Evolutionary conservation across 1,139 yeast genomes (phyloP).

Genomic region (Magnusiomyces ingens): DNA sequence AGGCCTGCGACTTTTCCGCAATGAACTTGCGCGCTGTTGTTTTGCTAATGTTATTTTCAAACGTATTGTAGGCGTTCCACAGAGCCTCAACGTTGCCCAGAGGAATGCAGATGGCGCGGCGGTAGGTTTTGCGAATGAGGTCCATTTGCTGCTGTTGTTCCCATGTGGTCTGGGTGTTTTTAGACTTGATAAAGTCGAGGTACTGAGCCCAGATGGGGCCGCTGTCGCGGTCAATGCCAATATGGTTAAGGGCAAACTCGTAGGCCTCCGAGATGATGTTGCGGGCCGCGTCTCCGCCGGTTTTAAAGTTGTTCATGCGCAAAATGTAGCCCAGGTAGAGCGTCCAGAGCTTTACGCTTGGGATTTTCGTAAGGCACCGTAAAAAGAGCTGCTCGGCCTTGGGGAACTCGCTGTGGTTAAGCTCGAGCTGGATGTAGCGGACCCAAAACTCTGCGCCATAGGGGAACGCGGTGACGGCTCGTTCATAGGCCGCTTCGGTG

Average conservation of each 20-base stretch:
- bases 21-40: constrained; percentile 80
- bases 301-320: constrained; percentile 60
- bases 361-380: constrained; percentile 52
- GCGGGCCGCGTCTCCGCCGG: constrained; percentile 81
- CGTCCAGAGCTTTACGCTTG: constrained; percentile 62
- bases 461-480: constrained; percentile 59
- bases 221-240: constrained; percentile 70
- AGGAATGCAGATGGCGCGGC: constrained; percentile 65
- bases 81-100: constrained; percentile 63
- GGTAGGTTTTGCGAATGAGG: constrained; percentile 66
- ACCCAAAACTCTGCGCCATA: constrained; percentile 60
- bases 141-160: constrained; percentile 83
- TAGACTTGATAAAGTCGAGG: constrained; percentile 65
- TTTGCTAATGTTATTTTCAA: constrained; percentile 73
- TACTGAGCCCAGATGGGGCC: constrained; percentile 79
- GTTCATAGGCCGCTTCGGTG: constrained; percentile 52
- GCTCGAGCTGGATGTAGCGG: constrained; percentile 60
- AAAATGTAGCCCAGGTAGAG: constrained; percentile 73
- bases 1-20: constrained; percentile 76
- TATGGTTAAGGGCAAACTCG: constrained; percentile 71
- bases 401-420: constrained; percentile 60
- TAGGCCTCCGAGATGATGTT: constrained; percentile 72
- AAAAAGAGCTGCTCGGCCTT: constrained; percentile 60
- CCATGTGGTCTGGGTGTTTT: constrained; percentile 78
- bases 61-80: constrained; percentile 76